These are phyloP conservation scores for Citrus reticulata DNA, from an alignment of 345 rosid species.

Conservation along the genomic window DNA sequence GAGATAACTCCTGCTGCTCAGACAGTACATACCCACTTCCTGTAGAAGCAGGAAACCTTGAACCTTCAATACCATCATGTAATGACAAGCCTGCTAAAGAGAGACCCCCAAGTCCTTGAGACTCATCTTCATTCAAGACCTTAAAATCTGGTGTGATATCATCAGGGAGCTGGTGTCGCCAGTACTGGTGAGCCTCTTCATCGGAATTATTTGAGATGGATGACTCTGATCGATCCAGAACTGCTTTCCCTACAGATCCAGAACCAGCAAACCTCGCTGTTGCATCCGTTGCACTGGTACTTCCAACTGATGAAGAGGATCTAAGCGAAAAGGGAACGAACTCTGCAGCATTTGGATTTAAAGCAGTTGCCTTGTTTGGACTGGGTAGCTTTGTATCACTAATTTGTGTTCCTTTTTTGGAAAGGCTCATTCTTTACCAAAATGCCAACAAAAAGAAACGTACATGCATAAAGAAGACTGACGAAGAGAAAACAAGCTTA, in stretches of 20 bases:
- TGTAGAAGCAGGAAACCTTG: slow-evolving; percentile 49
- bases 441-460: slow-evolving; percentile 22
- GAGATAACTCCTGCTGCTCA: slow-evolving; percentile 50
- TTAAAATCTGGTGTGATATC: slow-evolving; percentile 94
- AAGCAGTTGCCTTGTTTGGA: slow-evolving; percentile 56
- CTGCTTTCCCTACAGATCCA: slow-evolving; percentile 57
- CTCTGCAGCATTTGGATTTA: slow-evolving; percentile 97
- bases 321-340: slow-evolving; percentile 79
- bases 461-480: slow-evolving; percentile 23
- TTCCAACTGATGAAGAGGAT: slow-evolving; percentile 52
- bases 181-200: slow-evolving; percentile 87
- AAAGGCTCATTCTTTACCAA: slow-evolving; percentile 74
- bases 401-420: slow-evolving; percentile 66
- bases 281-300: slow-evolving; percentile 39
- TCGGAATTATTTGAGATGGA: slow-evolving; percentile 77
- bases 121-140: slow-evolving; percentile 69
- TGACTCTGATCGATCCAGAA: slow-evolving; percentile 68
- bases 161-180: slow-evolving; percentile 95
- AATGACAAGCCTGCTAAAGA: slow-evolving; percentile 77
- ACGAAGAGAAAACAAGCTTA: slow-evolving; percentile 2
- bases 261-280: slow-evolving; percentile 46
- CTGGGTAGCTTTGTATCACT: slow-evolving; percentile 52
- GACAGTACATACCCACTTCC: slow-evolving; percentile 47
- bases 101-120: slow-evolving; percentile 56
- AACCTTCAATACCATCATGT: slow-evolving; percentile 47